Percentiles rank a stretch among this genome's conserved stretches.
These are phyloP conservation scores for Phylloporus arenicola DNA, from an alignment of 768 basidiomycete species.

Conservation along the genomic window DNA sequence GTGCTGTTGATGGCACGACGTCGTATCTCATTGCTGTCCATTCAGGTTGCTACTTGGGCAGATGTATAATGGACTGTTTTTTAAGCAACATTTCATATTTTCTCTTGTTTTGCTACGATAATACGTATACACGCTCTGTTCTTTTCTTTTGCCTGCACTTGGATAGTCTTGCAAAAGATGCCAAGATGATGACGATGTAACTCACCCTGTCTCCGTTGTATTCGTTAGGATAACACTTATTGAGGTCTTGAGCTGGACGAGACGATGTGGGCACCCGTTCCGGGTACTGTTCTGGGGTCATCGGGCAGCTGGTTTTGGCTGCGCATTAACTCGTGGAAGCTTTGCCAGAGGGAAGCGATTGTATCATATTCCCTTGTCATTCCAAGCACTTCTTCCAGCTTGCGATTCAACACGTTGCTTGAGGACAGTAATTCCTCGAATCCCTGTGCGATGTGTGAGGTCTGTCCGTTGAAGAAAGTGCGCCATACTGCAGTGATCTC, in stretches of 20 bases:
- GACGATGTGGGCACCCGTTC: slow-evolving; percentile 68
- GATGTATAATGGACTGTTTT: slow-evolving; percentile 38
- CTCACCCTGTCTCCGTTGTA: slow-evolving; percentile 13
- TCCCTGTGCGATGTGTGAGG: slow-evolving; percentile 41
- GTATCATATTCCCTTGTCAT: slow-evolving; percentile 92
- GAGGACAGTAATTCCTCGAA: slow-evolving; percentile 86
- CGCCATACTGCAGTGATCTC: slow-evolving; percentile 66
- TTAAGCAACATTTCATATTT: slow-evolving; percentile 23
- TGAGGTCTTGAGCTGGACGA: slow-evolving; percentile 26
- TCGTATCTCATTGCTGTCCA: neutral
- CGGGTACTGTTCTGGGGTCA: slow-evolving; percentile 42
- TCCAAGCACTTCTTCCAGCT: slow-evolving; percentile 85
- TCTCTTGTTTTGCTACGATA: slow-evolving; percentile 31
- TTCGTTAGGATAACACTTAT: slow-evolving; percentile 5
- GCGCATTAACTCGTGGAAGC: slow-evolving; percentile 74
- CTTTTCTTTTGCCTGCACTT: slow-evolving; percentile 33
- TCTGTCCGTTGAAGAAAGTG: neutral
- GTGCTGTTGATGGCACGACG: neutral
- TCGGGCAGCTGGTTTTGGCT: slow-evolving; percentile 35
- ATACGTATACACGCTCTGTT: slow-evolving; percentile 26
- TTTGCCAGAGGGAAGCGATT: slow-evolving; percentile 79
- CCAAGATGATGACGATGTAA: slow-evolving; percentile 17
- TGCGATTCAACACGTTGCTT: slow-evolving; percentile 82
- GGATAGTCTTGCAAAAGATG: slow-evolving; percentile 30
- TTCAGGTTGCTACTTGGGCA: slow-evolving; percentile 49